phyloP scores from a whole-genome alignment of 2,329 filamentous ascomycete species.

The Botrytis medusae region DNA sequence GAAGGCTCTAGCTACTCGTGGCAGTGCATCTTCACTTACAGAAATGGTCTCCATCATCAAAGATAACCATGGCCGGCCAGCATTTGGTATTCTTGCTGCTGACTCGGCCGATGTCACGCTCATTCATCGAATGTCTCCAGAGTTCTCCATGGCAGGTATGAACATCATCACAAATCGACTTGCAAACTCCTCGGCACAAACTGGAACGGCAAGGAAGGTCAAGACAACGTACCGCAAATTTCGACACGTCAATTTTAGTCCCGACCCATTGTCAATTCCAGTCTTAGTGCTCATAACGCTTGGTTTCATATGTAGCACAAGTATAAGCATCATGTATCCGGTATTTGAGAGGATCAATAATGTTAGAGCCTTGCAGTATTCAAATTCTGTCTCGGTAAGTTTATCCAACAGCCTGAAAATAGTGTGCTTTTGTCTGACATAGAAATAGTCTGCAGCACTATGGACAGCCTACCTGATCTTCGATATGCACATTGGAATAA shows the following conservation, averaged over 20 bases:
- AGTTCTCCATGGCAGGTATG: not conserved
- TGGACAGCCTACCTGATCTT: slow-evolving; percentile 36
- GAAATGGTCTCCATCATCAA: slow-evolving; percentile 28
- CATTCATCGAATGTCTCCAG: slow-evolving; percentile 24
- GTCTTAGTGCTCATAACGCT: not conserved
- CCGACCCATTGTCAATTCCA: not conserved
- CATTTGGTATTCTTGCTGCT: slow-evolving; percentile 30
- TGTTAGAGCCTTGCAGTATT: slow-evolving; percentile 36
- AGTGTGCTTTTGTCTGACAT: not conserved
- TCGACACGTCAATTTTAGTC: not conserved
- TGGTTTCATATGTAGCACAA: not conserved
- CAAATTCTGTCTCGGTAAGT: slow-evolving; percentile 33
- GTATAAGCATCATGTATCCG: slow-evolving; percentile 32
- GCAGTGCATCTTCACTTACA: slow-evolving; percentile 25
- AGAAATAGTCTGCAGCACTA: slow-evolving; percentile 28
- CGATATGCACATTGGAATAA: slow-evolving; percentile 34
- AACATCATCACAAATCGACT: slow-evolving; percentile 31
- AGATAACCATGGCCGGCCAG: slow-evolving; percentile 15
- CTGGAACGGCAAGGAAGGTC: slow-evolving; percentile 26
- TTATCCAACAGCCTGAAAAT: not conserved
- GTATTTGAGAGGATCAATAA: slow-evolving; percentile 33
- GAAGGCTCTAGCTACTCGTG: slow-evolving; percentile 22
- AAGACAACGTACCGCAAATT: slow-evolving; percentile 4
- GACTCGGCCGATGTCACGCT: slow-evolving; percentile 27
- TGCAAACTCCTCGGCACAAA: slow-evolving; percentile 28